Conservation (phyloP, 768 basidiomycete species). For the Hericium alpestre region DNA sequence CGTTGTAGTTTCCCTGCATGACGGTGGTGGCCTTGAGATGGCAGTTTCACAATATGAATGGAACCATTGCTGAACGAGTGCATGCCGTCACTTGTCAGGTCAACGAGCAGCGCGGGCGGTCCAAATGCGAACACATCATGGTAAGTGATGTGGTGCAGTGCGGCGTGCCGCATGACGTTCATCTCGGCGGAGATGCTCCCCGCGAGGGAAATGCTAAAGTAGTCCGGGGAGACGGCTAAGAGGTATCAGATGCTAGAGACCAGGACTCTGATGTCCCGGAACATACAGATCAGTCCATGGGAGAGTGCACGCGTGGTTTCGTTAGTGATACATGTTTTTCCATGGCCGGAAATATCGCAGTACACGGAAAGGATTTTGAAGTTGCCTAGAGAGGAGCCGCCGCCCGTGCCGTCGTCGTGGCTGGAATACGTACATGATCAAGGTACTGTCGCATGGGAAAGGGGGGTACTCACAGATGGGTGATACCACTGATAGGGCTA, state of each 20-base stretch:
- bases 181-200: background rate
- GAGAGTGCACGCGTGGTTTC: background rate
- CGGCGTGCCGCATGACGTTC: background rate
- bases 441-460: background rate
- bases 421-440: background rate
- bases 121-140: background rate
- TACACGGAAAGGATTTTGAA: background rate
- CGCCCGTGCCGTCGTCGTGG: background rate
- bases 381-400: background rate
- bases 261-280: too few relatives aligned
- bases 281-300: background rate
- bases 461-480: background rate
- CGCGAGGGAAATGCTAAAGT: background rate
- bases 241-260: background rate
- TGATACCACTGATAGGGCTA: background rate
- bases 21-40: background rate
- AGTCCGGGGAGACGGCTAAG: background rate
- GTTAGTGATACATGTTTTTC: background rate
- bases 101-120: background rate
- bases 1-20: background rate
- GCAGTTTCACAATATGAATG: background rate
- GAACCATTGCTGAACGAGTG: background rate
- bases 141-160: background rate
- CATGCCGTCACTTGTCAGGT: background rate
- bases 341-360: background rate